A percentile compares a stretch with the other conserved stretches of the same genome.
Conservation (phyloP, 2,329 filamentous ascomycete genomes). For the Ophiosphaerella korrae region DNA sequence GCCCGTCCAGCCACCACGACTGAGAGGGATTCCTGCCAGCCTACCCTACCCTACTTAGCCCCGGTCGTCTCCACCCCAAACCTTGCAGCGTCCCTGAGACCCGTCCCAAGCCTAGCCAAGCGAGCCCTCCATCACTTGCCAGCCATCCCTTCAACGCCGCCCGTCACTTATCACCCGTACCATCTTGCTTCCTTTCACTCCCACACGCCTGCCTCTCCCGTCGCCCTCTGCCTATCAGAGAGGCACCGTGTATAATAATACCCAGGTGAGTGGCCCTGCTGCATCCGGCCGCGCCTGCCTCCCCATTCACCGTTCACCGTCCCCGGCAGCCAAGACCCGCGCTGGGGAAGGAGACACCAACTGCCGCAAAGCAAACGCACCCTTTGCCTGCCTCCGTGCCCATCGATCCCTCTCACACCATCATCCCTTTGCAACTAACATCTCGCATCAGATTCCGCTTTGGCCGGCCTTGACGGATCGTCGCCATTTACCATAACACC, state of each 20-base stretch:
- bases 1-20: constrained; percentile 10
- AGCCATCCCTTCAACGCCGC: constrained; percentile 35
- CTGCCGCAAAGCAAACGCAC: constrained; percentile 4
- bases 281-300: constrained; percentile 10
- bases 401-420: constrained; percentile 2
- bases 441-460: constrained; percentile 33
- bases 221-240: background rate
- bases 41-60: background rate
- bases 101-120: constrained; percentile 24
- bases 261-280: constrained; percentile 33
- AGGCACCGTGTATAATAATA: too few relatives aligned
- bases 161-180: constrained; percentile 10
- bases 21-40: background rate
- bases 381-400: background rate
- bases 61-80: constrained; percentile 28
- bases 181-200: constrained; percentile 3
- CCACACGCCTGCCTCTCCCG: background rate
- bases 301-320: constrained; percentile 5
- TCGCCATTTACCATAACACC: constrained; percentile 26
- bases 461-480: constrained; percentile 43
- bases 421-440: constrained; percentile 17
- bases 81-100: constrained; percentile 36
- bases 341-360: constrained; percentile 9
- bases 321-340: constrained; percentile 13
- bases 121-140: constrained; percentile 36